Evolutionary conservation across 1,284 basidiomycete genomes (phyloP).

Genomic region (Boletus holoroseus): DNA sequence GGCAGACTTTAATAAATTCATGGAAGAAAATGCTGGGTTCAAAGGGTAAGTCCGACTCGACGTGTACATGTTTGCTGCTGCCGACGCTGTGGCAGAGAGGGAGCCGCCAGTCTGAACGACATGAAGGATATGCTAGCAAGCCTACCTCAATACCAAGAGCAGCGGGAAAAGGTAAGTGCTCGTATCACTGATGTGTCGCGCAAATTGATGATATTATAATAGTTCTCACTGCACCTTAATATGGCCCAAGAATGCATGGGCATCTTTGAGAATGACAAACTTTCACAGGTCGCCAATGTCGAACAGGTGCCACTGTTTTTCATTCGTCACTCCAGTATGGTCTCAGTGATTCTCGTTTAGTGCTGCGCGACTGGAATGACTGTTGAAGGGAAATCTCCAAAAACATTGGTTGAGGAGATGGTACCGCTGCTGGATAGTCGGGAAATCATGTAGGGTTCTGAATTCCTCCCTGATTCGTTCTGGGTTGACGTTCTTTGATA

Average conservation of each 20-base stretch:
- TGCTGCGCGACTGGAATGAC: slow-evolving; percentile 89
- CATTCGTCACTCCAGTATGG: neutral
- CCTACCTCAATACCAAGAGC: slow-evolving; percentile 92
- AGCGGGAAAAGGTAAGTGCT: slow-evolving; percentile 80
- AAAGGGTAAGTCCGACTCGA: slow-evolving; percentile 54
- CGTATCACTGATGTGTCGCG: neutral
- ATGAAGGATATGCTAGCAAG: slow-evolving; percentile 99
- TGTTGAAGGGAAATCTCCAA: slow-evolving; percentile 85
- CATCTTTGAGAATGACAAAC: slow-evolving; percentile 83
- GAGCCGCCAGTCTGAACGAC: slow-evolving; percentile 87
- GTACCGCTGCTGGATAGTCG: slow-evolving; percentile 89
- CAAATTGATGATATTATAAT: slow-evolving; percentile 5
- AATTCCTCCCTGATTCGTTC: neutral
- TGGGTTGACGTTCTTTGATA: neutral
- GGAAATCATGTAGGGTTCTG: slow-evolving; percentile 62
- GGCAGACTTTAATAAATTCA: slow-evolving; percentile 90
- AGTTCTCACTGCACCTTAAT: slow-evolving; percentile 94
- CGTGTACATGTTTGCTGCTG: neutral
- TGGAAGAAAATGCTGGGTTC: slow-evolving; percentile 91
- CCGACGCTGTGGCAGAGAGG: slow-evolving; percentile 44
- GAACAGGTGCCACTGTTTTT: slow-evolving; percentile 67
- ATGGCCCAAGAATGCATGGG: slow-evolving; percentile 98
- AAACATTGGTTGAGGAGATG: slow-evolving; percentile 96
- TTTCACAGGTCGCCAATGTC: slow-evolving; percentile 83
- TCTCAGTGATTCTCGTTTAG: slow-evolving; percentile 36